A percentile compares a stretch with the other conserved stretches of the same genome.
Evolutionary conservation across 2,329 filamentous ascomycete species (phyloP).

Genomic region (Penicillium sp.): DNA sequence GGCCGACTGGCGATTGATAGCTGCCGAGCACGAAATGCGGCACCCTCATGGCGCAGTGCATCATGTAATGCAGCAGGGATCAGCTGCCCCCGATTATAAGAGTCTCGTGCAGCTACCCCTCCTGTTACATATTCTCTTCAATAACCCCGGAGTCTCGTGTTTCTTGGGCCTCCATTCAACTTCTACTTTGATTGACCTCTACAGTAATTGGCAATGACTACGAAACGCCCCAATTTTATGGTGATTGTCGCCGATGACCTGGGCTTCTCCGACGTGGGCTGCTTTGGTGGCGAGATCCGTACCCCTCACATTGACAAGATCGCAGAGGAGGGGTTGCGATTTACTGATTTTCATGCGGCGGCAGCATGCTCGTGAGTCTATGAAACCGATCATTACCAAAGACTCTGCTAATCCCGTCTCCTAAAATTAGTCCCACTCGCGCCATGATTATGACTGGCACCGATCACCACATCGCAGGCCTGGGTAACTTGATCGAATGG

Average conservation of each 20-base stretch:
- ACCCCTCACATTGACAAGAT: constrained; percentile 59
- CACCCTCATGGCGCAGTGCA: not conserved
- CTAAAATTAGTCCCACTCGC: constrained; percentile 50
- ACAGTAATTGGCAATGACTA: not conserved
- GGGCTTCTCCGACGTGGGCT: constrained; percentile 60
- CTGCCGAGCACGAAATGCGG: constrained; percentile 14
- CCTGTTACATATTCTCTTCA: not conserved
- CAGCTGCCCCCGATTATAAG: not conserved
- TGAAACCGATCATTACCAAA: not conserved
- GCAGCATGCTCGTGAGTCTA: constrained; percentile 57
- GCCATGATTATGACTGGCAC: constrained; percentile 69
- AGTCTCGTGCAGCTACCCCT: not conserved
- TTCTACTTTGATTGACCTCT: not conserved
- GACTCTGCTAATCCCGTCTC: not conserved
- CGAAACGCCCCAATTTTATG: constrained; percentile 60
- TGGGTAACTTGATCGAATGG: constrained; percentile 62
- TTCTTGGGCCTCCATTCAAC: not conserved
- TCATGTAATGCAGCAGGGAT: not conserved
- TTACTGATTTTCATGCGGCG: constrained; percentile 66
- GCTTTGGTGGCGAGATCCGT: constrained; percentile 61
- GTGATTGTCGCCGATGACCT: constrained; percentile 61
- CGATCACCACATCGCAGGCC: constrained; percentile 55
- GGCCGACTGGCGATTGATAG: constrained; percentile 17
- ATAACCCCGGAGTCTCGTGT: not conserved
- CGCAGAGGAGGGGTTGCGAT: constrained; percentile 55